Percentiles rank a stretch among this genome's conserved stretches.
These are phyloP conservation scores for Luffa acutangula DNA, from an alignment of 306 rosid genomes.

Conservation along the genomic window DNA sequence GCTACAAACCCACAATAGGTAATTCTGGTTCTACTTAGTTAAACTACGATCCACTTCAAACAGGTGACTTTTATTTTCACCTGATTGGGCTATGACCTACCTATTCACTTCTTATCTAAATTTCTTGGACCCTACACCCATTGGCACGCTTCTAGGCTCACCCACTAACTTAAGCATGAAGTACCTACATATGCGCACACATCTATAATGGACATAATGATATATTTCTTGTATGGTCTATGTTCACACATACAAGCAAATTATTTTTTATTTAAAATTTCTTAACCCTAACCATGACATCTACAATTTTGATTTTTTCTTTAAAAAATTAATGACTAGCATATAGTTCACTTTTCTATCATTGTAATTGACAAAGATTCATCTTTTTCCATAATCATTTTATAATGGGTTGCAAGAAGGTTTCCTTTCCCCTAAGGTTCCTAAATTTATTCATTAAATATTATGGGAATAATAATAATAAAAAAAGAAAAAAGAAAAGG, in stretches of 20 bases:
- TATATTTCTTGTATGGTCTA: too few species aligned
- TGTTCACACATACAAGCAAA: background rate
- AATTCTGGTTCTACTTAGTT: too few species aligned
- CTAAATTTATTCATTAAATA: background rate
- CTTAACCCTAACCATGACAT: background rate
- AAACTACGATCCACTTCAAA: background rate
- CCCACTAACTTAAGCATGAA: too few species aligned
- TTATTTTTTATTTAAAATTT: background rate
- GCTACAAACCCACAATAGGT: too few species aligned
- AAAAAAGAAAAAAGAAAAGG: background rate
- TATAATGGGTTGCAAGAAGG: background rate
- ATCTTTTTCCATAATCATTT: background rate
- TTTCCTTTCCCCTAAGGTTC: background rate
- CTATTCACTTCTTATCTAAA: too few species aligned
- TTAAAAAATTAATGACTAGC: background rate
- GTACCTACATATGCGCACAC: too few species aligned
- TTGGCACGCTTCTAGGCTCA: too few species aligned
- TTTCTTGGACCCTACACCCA: too few species aligned
- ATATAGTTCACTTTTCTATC: background rate
- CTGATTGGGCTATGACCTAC: too few species aligned
- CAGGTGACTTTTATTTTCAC: background rate
- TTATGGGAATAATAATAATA: background rate
- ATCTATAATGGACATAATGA: too few species aligned
- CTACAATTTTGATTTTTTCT: background rate
- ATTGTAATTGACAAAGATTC: background rate